Conservation (phyloP, 768 basidiomycete species). For the Termitomyces sp. region DNA sequence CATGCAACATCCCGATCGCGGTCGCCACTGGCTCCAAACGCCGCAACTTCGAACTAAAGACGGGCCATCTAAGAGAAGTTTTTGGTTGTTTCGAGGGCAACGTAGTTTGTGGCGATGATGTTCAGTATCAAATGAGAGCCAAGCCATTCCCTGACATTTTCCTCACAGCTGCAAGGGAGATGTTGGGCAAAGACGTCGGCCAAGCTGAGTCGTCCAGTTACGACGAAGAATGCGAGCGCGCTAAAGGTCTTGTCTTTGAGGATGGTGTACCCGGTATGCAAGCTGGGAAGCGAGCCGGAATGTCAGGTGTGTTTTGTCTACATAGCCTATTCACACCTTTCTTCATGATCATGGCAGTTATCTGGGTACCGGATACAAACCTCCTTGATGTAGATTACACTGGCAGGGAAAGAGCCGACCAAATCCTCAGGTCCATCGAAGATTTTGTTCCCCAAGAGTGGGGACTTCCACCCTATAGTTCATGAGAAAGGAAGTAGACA, state of each 20-base stretch:
- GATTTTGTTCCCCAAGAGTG: slow-evolving; percentile 80
- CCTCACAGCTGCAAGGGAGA: slow-evolving; percentile 62
- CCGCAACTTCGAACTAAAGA: slow-evolving; percentile 68
- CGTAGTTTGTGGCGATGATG: slow-evolving; percentile 74
- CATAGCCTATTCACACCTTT: neutral
- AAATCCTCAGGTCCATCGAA: slow-evolving; percentile 59
- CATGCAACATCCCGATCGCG: slow-evolving; percentile 71
- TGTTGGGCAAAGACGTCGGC: slow-evolving; percentile 59
- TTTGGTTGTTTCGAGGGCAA: slow-evolving; percentile 63
- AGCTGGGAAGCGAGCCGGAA: slow-evolving; percentile 81
- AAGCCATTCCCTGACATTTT: slow-evolving; percentile 87
- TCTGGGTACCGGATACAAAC: slow-evolving; percentile 83
- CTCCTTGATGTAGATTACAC: slow-evolving; percentile 51
- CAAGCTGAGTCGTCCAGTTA: slow-evolving; percentile 34
- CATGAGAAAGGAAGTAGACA: neutral
- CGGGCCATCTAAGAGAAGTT: slow-evolving; percentile 53
- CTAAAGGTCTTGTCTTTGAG: slow-evolving; percentile 77
- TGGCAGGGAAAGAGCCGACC: slow-evolving; percentile 55
- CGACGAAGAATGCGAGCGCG: slow-evolving; percentile 44
- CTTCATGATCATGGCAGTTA: slow-evolving; percentile 42
- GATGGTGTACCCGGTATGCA: slow-evolving; percentile 76
- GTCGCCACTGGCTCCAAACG: slow-evolving; percentile 77
- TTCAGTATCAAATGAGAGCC: slow-evolving; percentile 49
- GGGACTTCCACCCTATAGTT: slow-evolving; percentile 71
- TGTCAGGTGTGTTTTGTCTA: slow-evolving; percentile 61